Percentiles rank a stretch among this genome's conserved stretches.
Conservation (phyloP, 73 alveolate species). For the Paramecium sexaurelia region DNA sequence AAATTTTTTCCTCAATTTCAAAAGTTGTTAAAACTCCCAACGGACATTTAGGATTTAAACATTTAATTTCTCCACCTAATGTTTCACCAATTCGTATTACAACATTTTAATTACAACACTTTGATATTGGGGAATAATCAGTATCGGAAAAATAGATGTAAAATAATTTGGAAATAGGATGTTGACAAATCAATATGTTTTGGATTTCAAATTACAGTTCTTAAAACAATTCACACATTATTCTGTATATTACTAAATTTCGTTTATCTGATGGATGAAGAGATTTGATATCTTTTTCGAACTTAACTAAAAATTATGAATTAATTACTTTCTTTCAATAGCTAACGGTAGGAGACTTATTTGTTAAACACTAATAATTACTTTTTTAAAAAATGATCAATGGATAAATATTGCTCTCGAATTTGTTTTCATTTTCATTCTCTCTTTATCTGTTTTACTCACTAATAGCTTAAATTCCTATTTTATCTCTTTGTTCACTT, state of each 20-base stretch:
- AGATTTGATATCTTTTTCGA: background rate
- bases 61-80: constrained; percentile 38
- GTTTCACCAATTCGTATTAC: background rate
- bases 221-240: background rate
- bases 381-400: background rate
- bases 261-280: constrained; percentile 21
- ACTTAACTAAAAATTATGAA: background rate
- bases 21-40: background rate
- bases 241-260: background rate
- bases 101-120: background rate
- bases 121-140: constrained; percentile 14
- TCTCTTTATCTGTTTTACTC: background rate
- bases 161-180: background rate
- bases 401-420: background rate
- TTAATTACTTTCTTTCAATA: background rate
- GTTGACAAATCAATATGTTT: constrained; percentile 20
- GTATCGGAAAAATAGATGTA: constrained; percentile 42
- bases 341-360: constrained; percentile 29
- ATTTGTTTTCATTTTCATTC: background rate
- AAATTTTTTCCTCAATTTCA: constrained; percentile 38
- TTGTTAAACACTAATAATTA: background rate
- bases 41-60: constrained; percentile 5
- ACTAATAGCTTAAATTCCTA: background rate
- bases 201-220: background rate
- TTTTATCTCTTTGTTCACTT: background rate